Percentiles rank a stretch among this genome's conserved stretches.
phyloP scores from a whole-genome alignment of 306 rosid genomes.

The Corylus americana region DNA sequence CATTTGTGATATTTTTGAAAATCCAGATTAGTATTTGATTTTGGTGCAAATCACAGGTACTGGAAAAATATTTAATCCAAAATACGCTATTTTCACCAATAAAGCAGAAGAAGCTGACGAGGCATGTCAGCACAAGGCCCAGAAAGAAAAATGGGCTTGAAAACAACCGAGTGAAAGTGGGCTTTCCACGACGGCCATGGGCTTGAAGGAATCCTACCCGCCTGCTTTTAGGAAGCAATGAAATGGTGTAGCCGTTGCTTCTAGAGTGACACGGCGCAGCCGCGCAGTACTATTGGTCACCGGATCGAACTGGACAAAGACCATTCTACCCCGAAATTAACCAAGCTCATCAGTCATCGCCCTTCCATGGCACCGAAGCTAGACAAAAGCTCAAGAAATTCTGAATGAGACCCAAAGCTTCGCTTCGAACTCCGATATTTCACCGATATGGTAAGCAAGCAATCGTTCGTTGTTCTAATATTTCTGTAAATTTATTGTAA shows the following conservation, averaged over 20 bases:
- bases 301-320: neutral
- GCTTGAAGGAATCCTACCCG: neutral
- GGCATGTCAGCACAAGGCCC: neutral
- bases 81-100: no score
- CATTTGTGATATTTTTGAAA: no score
- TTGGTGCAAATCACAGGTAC: no score
- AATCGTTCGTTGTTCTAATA: neutral
- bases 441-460: constrained; percentile 44
- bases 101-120: no score
- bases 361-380: neutral
- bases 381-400: constrained; percentile 24
- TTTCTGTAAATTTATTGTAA: neutral
- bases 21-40: no score
- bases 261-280: neutral
- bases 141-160: neutral
- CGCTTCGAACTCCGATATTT: constrained; percentile 6
- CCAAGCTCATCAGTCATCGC: neutral
- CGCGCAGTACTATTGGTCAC: neutral
- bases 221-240: neutral
- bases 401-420: constrained; percentile 31
- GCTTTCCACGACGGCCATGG: neutral
- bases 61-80: no score
- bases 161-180: neutral
- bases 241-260: neutral
- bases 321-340: neutral